These are phyloP conservation scores for Annona squamosa DNA, from an alignment of 164 flowering plant species.

Conservation along the genomic window DNA sequence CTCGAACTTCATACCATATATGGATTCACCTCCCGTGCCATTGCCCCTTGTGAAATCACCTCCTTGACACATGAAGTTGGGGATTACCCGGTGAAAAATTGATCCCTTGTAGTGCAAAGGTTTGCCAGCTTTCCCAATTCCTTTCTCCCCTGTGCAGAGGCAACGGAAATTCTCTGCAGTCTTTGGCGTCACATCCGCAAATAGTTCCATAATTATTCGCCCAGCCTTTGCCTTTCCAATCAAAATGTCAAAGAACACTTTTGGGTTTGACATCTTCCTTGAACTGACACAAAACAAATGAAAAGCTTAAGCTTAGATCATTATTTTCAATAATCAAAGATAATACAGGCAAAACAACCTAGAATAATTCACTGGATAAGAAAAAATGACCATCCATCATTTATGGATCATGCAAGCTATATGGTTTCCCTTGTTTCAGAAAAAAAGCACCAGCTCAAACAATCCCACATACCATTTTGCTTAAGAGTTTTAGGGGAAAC, in stretches of 20 bases:
- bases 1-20: conserved; percentile 54
- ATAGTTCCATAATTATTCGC: conserved; percentile 14
- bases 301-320: background rate
- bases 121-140: conserved; percentile 55
- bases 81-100: conserved; percentile 66
- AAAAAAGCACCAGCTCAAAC: no score
- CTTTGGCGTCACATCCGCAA: conserved; percentile 3
- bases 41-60: conserved; percentile 80
- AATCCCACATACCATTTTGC: no score
- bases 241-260: conserved; percentile 18
- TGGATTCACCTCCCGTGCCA: conserved; percentile 81
- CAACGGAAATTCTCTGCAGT: conserved; percentile 33
- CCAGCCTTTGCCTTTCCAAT: conserved; percentile 20
- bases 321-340: no score
- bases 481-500: no score
- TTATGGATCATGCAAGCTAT: no score
- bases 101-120: conserved; percentile 72
- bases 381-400: no score
- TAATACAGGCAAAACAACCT: no score
- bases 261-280: conserved; percentile 9
- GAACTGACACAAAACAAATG: background rate
- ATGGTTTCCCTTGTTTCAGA: no score
- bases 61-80: conserved; percentile 77
- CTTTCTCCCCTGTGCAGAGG: conserved; percentile 84
- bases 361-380: no score